phyloP scores from a whole-genome alignment of 1,284 basidiomycete genomes.

The Papiliotrema fonsecae region DNA sequence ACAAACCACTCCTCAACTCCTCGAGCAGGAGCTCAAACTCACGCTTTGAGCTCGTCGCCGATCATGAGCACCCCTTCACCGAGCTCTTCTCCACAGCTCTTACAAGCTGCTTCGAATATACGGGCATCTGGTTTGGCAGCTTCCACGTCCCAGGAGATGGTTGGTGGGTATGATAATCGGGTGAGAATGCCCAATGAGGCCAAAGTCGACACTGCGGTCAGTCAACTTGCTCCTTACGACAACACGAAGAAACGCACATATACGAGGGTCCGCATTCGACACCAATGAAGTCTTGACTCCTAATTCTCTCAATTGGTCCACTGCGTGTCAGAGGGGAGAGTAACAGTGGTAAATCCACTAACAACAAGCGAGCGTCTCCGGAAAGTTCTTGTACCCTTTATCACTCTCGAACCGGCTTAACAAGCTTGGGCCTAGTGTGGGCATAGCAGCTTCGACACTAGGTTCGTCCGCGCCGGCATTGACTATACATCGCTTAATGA shows the following conservation, averaged over 20 bases:
- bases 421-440: slow-evolving; percentile 19
- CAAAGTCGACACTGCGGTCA: slow-evolving; percentile 35
- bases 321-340: slow-evolving; percentile 11
- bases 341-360: slow-evolving; percentile 5
- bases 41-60: slow-evolving; percentile 48
- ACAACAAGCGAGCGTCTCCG: slow-evolving; percentile 37
- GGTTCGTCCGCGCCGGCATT: slow-evolving; percentile 30
- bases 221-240: not conserved
- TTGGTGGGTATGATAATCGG: slow-evolving; percentile 34
- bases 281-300: slow-evolving; percentile 41
- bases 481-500: slow-evolving; percentile 39
- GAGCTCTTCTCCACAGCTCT: slow-evolving; percentile 14
- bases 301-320: slow-evolving; percentile 28
- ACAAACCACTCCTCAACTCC: not conserved
- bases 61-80: slow-evolving; percentile 44
- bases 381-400: slow-evolving; percentile 42
- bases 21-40: no score
- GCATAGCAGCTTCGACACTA: slow-evolving; percentile 28
- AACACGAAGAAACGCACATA: slow-evolving; percentile 24
- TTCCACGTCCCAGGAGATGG: slow-evolving; percentile 43
- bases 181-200: slow-evolving; percentile 31
- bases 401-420: slow-evolving; percentile 43
- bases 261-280: slow-evolving; percentile 47
- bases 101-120: slow-evolving; percentile 39
- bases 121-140: slow-evolving; percentile 34